phyloP scores from a whole-genome alignment of 2,329 filamentous ascomycete species.

The Phoma sp. region DNA sequence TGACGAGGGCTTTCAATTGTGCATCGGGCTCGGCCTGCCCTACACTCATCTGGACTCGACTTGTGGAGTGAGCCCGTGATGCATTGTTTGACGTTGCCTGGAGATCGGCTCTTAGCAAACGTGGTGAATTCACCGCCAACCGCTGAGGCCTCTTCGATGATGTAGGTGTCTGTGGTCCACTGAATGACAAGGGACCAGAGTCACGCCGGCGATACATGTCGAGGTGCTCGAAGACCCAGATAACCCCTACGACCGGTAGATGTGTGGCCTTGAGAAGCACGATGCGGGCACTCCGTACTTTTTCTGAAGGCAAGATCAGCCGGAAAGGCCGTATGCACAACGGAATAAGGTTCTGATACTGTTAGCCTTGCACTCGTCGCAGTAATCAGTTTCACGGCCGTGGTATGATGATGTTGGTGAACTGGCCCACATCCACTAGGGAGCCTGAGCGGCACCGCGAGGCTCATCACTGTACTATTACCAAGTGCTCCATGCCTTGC shows the following conservation, averaged over 20 bases:
- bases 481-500: conserved; percentile 7
- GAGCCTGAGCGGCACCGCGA: conserved; percentile 37
- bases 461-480: conserved; percentile 23
- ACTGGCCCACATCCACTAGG: conserved; percentile 4
- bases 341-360: conserved; percentile 70
- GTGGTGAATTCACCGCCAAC: conserved; percentile 42
- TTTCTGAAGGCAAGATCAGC: conserved; percentile 68
- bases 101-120: conserved; percentile 32
- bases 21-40: conserved; percentile 36
- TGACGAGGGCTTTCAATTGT: conserved; percentile 45
- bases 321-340: conserved; percentile 75
- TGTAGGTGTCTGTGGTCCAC: conserved; percentile 40
- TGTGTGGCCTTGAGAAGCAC: conserved; percentile 65
- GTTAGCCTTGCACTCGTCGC: conserved; percentile 37
- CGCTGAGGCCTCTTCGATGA: conserved; percentile 35
- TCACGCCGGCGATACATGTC: conserved; percentile 30
- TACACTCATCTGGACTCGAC: conserved; percentile 23
- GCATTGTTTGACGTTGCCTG: conserved; percentile 29
- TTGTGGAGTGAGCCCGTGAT: conserved; percentile 21
- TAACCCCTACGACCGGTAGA: conserved; percentile 71
- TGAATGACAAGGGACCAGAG: conserved; percentile 34
- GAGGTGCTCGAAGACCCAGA: conserved; percentile 68
- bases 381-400: background rate
- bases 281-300: conserved; percentile 67
- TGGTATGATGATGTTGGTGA: background rate